Evolutionary conservation across 345 rosid species (phyloP).

Genomic region (Eucalyptus virginea): DNA sequence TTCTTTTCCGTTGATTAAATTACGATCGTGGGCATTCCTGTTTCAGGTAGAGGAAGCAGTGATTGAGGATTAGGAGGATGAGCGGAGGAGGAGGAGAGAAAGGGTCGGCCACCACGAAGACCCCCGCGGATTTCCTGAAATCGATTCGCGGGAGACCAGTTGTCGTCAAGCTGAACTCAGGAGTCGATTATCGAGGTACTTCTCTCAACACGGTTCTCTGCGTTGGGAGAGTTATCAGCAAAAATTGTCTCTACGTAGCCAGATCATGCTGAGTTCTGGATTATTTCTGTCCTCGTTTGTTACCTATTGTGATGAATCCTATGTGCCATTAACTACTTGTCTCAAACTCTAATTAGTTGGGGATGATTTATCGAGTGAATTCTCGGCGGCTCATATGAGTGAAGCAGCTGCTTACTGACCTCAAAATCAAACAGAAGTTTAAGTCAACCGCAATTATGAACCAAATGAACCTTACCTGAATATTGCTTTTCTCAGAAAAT

Average conservation of each 20-base stretch:
- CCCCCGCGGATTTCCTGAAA: constrained; percentile 86
- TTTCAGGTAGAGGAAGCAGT: not conserved
- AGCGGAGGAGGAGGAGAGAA: constrained; percentile 35
- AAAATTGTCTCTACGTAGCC: not conserved
- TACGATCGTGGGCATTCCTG: not conserved
- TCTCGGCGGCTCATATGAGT: not conserved
- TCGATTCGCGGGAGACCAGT: constrained; percentile 92
- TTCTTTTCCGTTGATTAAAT: not conserved
- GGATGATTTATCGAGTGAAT: not conserved
- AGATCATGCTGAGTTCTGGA: not conserved
- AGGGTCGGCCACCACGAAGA: constrained; percentile 20
- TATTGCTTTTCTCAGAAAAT: not conserved
- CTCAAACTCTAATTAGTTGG: not conserved
- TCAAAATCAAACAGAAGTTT: not conserved
- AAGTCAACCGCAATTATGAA: not conserved
- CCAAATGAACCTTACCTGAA: not conserved
- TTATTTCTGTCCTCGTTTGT: not conserved
- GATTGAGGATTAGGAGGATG: constrained; percentile 15
- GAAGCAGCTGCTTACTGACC: not conserved
- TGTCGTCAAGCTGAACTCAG: constrained; percentile 89
- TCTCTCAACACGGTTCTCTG: not conserved
- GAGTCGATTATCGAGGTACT: constrained; percentile 84
- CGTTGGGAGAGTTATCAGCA: not conserved
- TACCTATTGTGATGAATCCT: not conserved
- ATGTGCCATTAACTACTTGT: not conserved